A percentile compares a stretch with the other conserved stretches of the same genome.
These are phyloP conservation scores for Lachancea sp. DNA, from an alignment of 805 yeast genomes.

Conservation along the genomic window DNA sequence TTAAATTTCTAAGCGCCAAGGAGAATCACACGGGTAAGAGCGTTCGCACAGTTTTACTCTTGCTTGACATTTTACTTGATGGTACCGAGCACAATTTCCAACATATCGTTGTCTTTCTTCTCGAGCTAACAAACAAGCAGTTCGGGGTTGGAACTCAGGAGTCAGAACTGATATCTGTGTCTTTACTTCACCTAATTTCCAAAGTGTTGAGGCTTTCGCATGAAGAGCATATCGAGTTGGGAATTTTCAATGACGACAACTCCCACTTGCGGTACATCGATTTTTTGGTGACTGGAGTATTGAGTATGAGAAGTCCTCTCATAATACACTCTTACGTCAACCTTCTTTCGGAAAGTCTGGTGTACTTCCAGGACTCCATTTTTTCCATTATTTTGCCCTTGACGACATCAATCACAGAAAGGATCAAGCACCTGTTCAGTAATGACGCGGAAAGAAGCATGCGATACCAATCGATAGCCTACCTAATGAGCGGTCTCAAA, in stretches of 20 bases:
- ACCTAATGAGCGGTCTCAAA: slow-evolving; percentile 54
- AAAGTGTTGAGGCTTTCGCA: slow-evolving; percentile 30
- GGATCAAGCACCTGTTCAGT: slow-evolving; percentile 19
- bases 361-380: slow-evolving; percentile 44
- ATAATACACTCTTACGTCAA: slow-evolving; percentile 33
- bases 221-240: slow-evolving; percentile 26
- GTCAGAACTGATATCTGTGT: slow-evolving; percentile 30
- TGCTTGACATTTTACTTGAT: slow-evolving; percentile 43
- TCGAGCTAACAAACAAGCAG: slow-evolving; percentile 33
- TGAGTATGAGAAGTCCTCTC: slow-evolving; percentile 37
- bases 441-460: slow-evolving; percentile 33
- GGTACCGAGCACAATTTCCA: slow-evolving; percentile 54
- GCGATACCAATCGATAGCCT: slow-evolving; percentile 40
- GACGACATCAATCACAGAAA: slow-evolving; percentile 39
- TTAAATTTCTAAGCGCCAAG: slow-evolving; percentile 39
- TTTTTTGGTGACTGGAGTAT: slow-evolving; percentile 46
- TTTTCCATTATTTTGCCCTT: slow-evolving; percentile 51
- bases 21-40: slow-evolving; percentile 32
- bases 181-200: slow-evolving; percentile 28
- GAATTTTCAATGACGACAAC: slow-evolving; percentile 27
- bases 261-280: slow-evolving; percentile 34
- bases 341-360: slow-evolving; percentile 46
- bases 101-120: slow-evolving; percentile 37
- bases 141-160: slow-evolving; percentile 19
- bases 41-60: slow-evolving; percentile 38